phyloP scores from a whole-genome alignment of 768 basidiomycete species.

The Brasilioporus rufonigricans region DNA sequence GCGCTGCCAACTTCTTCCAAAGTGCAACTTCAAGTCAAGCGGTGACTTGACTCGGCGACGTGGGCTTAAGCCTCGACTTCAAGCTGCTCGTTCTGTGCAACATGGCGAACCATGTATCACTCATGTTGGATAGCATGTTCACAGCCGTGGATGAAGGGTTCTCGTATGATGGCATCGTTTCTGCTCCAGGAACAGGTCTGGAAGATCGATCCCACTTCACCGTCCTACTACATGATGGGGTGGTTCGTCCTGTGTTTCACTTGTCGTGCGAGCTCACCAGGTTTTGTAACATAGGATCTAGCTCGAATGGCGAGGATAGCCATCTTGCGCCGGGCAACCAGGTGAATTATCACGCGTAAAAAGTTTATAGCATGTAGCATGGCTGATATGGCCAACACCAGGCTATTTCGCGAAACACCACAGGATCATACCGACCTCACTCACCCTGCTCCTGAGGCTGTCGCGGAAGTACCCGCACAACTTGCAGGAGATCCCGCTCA shows the following conservation, averaged over 20 bases:
- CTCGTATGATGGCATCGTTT: neutral
- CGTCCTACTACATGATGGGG: neutral
- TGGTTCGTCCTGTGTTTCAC: neutral
- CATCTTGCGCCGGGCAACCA: neutral
- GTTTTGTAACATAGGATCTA: neutral
- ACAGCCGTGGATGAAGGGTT: neutral
- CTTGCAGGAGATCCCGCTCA: neutral
- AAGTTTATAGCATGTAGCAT: neutral
- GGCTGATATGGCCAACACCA: neutral
- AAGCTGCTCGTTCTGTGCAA: neutral
- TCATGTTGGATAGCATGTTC: neutral
- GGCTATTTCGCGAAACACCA: neutral
- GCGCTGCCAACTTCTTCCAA: too few species aligned
- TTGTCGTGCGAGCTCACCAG: neutral
- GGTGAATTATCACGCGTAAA: neutral
- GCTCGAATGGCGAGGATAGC: neutral
- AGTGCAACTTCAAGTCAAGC: neutral
- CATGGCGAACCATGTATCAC: neutral
- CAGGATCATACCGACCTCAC: neutral
- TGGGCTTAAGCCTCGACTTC: too few species aligned
- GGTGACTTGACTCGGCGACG: neutral
- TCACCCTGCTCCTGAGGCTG: neutral
- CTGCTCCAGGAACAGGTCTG: neutral
- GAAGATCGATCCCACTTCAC: neutral
- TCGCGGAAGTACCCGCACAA: neutral